Evolutionary conservation across 1,139 yeast genomes (phyloP).

Genomic region (Ogataea hybrid): DNA sequence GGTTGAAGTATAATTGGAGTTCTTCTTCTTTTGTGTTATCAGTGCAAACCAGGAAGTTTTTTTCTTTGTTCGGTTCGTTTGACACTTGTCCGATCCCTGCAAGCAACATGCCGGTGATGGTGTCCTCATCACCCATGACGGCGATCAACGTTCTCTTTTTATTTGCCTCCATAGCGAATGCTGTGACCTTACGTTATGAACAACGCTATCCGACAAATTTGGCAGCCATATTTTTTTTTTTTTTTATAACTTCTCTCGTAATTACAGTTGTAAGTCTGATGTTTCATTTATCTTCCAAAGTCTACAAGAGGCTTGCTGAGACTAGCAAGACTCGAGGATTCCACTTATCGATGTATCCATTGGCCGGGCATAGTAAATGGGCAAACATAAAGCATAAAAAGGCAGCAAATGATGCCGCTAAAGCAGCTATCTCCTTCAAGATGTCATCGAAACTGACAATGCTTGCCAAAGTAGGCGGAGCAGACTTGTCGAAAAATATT

Average conservation of each 20-base stretch:
- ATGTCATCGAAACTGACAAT: slow-evolving; percentile 71
- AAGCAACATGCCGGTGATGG: slow-evolving; percentile 90
- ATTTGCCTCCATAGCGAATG: slow-evolving; percentile 21
- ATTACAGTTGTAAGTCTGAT: too few relatives aligned
- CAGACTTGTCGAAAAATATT: slow-evolving; percentile 62
- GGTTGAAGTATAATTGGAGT: slow-evolving; percentile 71
- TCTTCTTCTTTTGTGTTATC: slow-evolving; percentile 77
- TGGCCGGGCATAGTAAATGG: slow-evolving; percentile 92
- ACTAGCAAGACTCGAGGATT: too few relatives aligned
- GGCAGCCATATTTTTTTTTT: slow-evolving; percentile 1
- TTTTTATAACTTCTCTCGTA: background rate
- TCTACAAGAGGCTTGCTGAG: too few relatives aligned
- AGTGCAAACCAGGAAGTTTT: slow-evolving; percentile 83
- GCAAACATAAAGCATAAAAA: slow-evolving; percentile 91
- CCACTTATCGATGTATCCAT: background rate
- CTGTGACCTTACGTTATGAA: background rate
- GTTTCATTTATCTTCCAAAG: too few relatives aligned
- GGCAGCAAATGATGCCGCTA: slow-evolving; percentile 85
- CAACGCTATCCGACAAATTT: background rate
- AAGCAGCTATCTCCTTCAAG: slow-evolving; percentile 67
- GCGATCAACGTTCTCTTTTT: slow-evolving; percentile 76
- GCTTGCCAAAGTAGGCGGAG: slow-evolving; percentile 66
- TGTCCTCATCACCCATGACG: slow-evolving; percentile 95
- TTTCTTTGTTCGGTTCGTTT: slow-evolving; percentile 55
- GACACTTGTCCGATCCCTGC: slow-evolving; percentile 96